phyloP scores from a whole-genome alignment of 2,329 filamentous ascomycete genomes.

The Dactylellina parvicollis region DNA sequence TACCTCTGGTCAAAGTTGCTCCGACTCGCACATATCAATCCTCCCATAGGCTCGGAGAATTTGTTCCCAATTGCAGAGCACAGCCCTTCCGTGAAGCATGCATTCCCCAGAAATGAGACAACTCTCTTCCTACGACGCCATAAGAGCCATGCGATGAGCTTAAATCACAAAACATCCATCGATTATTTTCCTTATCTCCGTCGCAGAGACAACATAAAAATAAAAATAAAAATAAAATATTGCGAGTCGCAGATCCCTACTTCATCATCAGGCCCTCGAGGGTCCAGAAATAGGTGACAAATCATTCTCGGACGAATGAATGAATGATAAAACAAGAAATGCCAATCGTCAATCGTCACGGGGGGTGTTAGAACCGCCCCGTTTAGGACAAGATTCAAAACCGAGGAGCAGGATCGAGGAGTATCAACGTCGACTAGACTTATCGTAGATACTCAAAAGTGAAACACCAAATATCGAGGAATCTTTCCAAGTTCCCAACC shows the following conservation, averaged over 20 bases:
- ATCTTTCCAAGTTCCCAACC: background rate
- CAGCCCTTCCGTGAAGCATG: conserved; percentile 54
- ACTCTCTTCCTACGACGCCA: background rate
- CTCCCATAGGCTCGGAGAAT: conserved; percentile 54
- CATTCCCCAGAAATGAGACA: conserved; percentile 53
- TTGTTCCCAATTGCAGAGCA: conserved; percentile 30
- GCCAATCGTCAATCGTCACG: background rate
- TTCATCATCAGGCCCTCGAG: background rate
- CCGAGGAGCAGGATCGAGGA: too few species aligned
- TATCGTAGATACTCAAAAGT: background rate
- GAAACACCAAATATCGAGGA: conserved; percentile 2
- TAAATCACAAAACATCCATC: background rate
- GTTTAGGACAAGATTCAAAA: too few species aligned
- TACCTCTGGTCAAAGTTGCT: conserved; percentile 19
- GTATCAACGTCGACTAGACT: background rate
- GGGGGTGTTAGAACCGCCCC: conserved; percentile 4
- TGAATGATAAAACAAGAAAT: background rate
- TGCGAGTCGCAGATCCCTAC: conserved; percentile 26
- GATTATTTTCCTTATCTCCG: conserved; percentile 31
- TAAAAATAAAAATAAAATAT: background rate
- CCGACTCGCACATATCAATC: conserved; percentile 22
- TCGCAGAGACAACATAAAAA: background rate
- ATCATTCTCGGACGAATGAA: conserved; percentile 19
- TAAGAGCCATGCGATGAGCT: conserved; percentile 12
- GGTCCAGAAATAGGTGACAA: conserved; percentile 28